Base-by-base conservation (phyloP, 805 yeast genomes). In the Candida taoyuanica region DNA sequence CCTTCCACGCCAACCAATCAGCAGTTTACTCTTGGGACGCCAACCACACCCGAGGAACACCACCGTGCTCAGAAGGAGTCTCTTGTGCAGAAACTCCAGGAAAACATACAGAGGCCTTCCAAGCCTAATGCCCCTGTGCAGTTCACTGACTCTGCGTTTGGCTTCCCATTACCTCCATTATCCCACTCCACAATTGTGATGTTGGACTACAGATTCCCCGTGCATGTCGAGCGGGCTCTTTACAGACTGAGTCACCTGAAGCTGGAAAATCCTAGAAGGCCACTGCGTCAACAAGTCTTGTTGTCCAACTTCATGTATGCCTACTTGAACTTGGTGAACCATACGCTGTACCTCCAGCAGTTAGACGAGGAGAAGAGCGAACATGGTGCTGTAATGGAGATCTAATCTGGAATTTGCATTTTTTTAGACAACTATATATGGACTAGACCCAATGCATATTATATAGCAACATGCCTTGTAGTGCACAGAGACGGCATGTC, bases 231-330 rank as follows among this genome's bases (percentile, higher is more conserved):
- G 61, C 72, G 98, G 29, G 98, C 98, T 0, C 85, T 93, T 36
- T 93, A 93, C 61, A 68, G 98, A 40, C 68, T 93, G 39, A 85
- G 96, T 37, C 98, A 93, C 62, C 66, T 93, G 58, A 93, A 93
- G 60, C 70, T 93, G 47, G 96, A 98, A 18, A 95, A 93, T 60
- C 91, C 98, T 1, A 84, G 87, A 56, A 69, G 98, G 42, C 93
- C 94, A 20, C 65, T 93, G 45, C 72, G 88, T 27, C 97, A 93
- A 59, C 98, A 93, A 59, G 98, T 93, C 2, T 60, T 93, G 34
- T 64, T 93, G 47, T 86, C 96, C 42, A 93, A 93, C 59, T 93
- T 93, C 74, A 93, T 93, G 98, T 93, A 93, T 58, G 91, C 97
- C 0, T 93, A 93, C 62, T 72, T 93, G 68, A 91, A 93, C 56